Evolutionary conservation across 768 basidiomycete species (phyloP).

Genomic region (Macrolepiota dolichaula): DNA sequence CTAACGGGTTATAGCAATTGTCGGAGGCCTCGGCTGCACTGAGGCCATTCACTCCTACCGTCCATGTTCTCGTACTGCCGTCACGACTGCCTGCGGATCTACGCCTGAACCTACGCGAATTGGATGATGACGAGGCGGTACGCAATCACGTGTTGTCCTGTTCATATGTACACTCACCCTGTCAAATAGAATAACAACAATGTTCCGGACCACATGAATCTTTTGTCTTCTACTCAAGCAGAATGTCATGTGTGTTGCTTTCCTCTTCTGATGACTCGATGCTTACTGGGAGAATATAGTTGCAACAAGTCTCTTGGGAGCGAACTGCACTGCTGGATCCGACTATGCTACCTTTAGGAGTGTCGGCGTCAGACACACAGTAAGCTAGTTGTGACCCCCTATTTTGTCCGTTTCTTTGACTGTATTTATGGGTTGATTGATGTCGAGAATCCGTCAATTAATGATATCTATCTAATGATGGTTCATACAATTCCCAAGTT

Average conservation of each 20-base stretch:
- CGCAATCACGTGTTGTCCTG: conserved; percentile 20
- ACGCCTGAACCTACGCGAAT: conserved; percentile 58
- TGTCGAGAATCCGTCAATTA: not conserved
- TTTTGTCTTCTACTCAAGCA: conserved; percentile 57
- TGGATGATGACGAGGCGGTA: conserved; percentile 64
- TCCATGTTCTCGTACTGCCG: conserved; percentile 73
- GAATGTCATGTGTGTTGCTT: conserved; percentile 49
- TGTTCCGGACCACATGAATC: conserved; percentile 76
- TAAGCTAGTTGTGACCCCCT: conserved; percentile 18
- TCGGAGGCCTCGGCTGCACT: conserved; percentile 45
- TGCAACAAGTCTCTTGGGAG: conserved; percentile 53
- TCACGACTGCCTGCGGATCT: conserved; percentile 74
- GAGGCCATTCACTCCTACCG: conserved; percentile 68
- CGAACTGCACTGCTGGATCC: conserved; percentile 40
- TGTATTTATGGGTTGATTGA: not conserved
- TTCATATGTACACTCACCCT: conserved; percentile 10
- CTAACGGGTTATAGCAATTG: conserved; percentile 40
- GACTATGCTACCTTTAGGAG: conserved; percentile 56
- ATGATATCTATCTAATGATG: not conserved
- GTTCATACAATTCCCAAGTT: not conserved
- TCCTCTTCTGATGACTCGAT: conserved; percentile 1
- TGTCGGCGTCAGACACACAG: conserved; percentile 18
- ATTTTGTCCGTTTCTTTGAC: not conserved
- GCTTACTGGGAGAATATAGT: conserved; percentile 32
- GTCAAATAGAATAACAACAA: conserved; percentile 44